Conservation (phyloP, 73 alveolate genomes). For the Paramecium caudatum region DNA sequence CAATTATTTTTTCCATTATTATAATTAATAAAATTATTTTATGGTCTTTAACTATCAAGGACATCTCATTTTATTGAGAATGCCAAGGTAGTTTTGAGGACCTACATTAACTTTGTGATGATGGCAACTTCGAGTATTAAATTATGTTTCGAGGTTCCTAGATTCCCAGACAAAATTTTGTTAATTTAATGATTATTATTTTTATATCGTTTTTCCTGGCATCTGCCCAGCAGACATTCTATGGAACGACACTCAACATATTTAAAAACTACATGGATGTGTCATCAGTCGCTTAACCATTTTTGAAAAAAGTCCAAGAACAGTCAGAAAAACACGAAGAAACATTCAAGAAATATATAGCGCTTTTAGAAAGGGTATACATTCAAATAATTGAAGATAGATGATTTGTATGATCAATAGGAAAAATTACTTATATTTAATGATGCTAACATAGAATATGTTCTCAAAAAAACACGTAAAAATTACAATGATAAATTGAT, state of each 20-base stretch:
- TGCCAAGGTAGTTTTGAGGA: constrained; percentile 2
- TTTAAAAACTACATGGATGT: constrained; percentile 23
- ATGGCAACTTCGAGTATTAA: constrained; percentile 57
- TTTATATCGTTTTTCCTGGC: constrained; percentile 54
- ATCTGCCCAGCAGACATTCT: constrained; percentile 7
- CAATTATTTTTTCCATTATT: not conserved
- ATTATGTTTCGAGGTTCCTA: constrained; percentile 55
- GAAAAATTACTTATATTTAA: constrained; percentile 50
- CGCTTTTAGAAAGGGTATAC: constrained; percentile 37
- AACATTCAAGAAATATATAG: constrained; percentile 54
- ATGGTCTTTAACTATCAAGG: constrained; percentile 31
- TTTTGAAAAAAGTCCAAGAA: constrained; percentile 28
- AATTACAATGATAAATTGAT: constrained; percentile 44
- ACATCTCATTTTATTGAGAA: not conserved
- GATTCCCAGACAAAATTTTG: constrained; percentile 15
- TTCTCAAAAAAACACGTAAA: constrained; percentile 30
- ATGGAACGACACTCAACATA: not conserved
- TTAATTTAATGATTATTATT: constrained; percentile 40
- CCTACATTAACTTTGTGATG: constrained; percentile 43
- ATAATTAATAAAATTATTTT: no score
- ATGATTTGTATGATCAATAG: constrained; percentile 50
- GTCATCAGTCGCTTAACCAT: not conserved
- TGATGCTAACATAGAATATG: constrained; percentile 62
- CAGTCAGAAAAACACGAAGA: constrained; percentile 22
- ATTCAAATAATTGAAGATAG: not conserved